Base-by-base conservation (phyloP, 2,329 filamentous ascomycete genomes). In the Neopestalotiopsis sp. region DNA sequence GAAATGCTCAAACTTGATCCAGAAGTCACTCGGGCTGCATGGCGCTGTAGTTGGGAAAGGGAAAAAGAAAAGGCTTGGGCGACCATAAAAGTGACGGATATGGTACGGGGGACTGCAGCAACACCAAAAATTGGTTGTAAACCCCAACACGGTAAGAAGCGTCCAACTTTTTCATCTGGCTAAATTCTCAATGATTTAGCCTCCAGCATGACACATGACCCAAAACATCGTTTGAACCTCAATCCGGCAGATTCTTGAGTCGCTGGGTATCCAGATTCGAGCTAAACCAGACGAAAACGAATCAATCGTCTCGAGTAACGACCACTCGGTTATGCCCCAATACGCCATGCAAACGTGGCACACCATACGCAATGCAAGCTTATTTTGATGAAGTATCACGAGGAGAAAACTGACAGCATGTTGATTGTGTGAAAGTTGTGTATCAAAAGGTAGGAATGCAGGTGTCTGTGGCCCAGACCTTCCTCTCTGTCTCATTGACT, bases 141-240 rank as follows among this genome's bases (percentile, higher is more conserved):
- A 24, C 14, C 17, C 52, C 20, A 45, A 24, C 30, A 24, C 17
- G 20, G 30, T 38, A 34, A 34, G 59, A 34, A 17, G 30, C 30
- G 30, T n/a, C 13, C 32, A 20, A 20, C 13, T 24, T 38, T 62
- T 24, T 38, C 58, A 59, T 67, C 14, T 67, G 65, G 65, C 58
- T 67, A 67, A 67, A 67, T 32, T 67, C 65, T 38, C 14, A 10
- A 17, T 38, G n/a, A 59, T 61, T 59, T 67, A 59, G 52, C 65
- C 65, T 49, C 56, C 28, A 28, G 65, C 52, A 14, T 17, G 30
- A 30, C 65, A 52, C 34, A 56, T 67, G 65, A 67, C 56, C 56
- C 32, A 66, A 49, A 49, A 66, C 63, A 66, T 34, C 63, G 24
- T 57, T 30, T 58, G 42, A 24, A 17, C 5, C 63, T 34, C 63